Evolutionary conservation across 2,329 filamentous ascomycete genomes (phyloP).

Genomic region (Westerdykella aurantiaca): DNA sequence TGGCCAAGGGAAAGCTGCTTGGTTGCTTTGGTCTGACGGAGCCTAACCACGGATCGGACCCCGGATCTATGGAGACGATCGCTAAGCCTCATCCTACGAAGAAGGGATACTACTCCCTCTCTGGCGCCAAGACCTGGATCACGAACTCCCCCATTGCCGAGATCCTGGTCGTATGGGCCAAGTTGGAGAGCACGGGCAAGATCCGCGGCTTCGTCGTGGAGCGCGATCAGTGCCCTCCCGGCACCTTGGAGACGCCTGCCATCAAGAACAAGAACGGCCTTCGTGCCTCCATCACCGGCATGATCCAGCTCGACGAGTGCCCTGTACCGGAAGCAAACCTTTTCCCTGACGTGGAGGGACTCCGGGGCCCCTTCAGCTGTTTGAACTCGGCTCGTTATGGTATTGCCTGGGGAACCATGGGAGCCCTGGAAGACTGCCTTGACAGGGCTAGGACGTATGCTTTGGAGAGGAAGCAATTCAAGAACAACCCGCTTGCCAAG

Average conservation of each 20-base stretch:
- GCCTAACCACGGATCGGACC: constrained; percentile 88
- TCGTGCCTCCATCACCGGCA: constrained; percentile 87
- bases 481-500: constrained; percentile 86
- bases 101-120: constrained; percentile 73
- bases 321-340: constrained; percentile 88
- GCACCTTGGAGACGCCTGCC: constrained; percentile 82
- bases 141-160: constrained; percentile 90
- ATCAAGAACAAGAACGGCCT: constrained; percentile 96
- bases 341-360: constrained; percentile 83
- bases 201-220: constrained; percentile 91
- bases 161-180: constrained; percentile 85
- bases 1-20: constrained; percentile 76
- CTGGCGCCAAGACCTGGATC: constrained; percentile 89
- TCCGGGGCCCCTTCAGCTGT: constrained; percentile 85
- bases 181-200: constrained; percentile 83
- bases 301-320: constrained; percentile 92
- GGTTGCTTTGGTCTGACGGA: constrained; percentile 89
- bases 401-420: constrained; percentile 90
- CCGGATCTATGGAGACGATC: constrained; percentile 81
- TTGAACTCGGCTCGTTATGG: constrained; percentile 90
- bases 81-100: constrained; percentile 81
- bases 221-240: constrained; percentile 73
- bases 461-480: constrained; percentile 94
- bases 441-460: constrained; percentile 74
- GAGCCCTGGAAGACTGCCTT: constrained; percentile 89